Percentiles rank a stretch among this genome's conserved stretches.
These are phyloP conservation scores for Zygosaccharomyces bisporus DNA, from an alignment of 805 yeast genomes.

Conservation along the genomic window DNA sequence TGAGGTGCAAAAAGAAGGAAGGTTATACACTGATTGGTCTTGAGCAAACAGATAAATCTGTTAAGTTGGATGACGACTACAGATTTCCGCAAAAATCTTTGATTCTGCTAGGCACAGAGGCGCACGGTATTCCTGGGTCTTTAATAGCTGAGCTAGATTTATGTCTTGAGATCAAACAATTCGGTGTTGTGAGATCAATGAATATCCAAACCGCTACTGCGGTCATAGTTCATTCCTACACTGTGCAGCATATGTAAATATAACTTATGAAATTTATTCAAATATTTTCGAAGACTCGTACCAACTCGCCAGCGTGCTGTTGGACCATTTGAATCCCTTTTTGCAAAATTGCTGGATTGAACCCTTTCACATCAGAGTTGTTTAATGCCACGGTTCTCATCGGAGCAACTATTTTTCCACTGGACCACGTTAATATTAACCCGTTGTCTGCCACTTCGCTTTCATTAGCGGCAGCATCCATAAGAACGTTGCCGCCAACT, in stretches of 20 bases:
- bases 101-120: constrained; percentile 78
- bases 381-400: constrained; percentile 64
- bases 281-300: constrained; percentile 49
- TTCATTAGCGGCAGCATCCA: constrained; percentile 89
- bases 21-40: constrained; percentile 88
- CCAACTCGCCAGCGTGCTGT: constrained; percentile 59
- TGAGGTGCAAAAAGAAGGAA: constrained; percentile 59
- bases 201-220: constrained; percentile 97
- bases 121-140: constrained; percentile 88
- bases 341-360: constrained; percentile 45
- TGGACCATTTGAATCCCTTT: constrained; percentile 57
- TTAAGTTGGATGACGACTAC: constrained; percentile 57
- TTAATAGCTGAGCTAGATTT: constrained; percentile 75
- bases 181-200: constrained; percentile 91
- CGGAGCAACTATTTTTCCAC: constrained; percentile 69
- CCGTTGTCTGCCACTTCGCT: constrained; percentile 87
- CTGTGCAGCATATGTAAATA: constrained; percentile 39
- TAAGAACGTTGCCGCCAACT: constrained; percentile 58
- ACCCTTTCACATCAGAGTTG: constrained; percentile 48
- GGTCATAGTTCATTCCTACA: constrained; percentile 86
- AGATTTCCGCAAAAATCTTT: constrained; percentile 77
- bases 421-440: constrained; percentile 64
- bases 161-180: constrained; percentile 88
- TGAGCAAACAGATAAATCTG: constrained; percentile 91
- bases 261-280: constrained; percentile 9